A percentile compares a stretch with the other conserved stretches of the same genome.
Evolutionary conservation across 2,329 filamentous ascomycete genomes (phyloP).

Genomic region (Dactylellina drechsleri): DNA sequence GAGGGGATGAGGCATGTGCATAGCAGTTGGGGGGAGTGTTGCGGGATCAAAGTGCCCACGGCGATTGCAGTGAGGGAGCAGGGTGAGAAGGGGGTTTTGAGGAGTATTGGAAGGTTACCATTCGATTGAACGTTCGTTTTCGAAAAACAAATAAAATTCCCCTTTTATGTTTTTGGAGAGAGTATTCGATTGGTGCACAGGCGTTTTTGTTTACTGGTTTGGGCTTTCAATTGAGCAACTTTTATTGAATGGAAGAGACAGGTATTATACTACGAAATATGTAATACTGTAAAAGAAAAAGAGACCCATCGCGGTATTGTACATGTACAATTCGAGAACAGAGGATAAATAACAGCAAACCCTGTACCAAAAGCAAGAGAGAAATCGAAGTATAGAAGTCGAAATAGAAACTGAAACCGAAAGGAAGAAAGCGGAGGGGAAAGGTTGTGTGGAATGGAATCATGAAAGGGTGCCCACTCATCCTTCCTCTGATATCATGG

Average conservation of each 20-base stretch:
- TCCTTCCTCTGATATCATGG: not conserved
- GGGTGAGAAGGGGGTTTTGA: conserved; percentile 76
- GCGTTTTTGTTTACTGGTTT: not conserved
- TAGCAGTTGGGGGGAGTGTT: conserved; percentile 91
- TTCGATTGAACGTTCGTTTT: conserved; percentile 72
- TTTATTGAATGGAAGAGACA: conserved; percentile 12
- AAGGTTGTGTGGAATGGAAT: not conserved
- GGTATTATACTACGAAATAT: conserved; percentile 12
- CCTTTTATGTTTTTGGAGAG: not conserved
- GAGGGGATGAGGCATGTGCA: conserved; percentile 77
- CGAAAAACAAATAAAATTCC: too few species aligned
- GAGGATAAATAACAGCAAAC: conserved; percentile 7
- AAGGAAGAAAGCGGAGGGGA: not conserved
- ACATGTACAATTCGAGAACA: conserved; percentile 38
- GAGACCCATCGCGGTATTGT: conserved; percentile 34
- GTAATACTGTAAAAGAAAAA: conserved; percentile 17
- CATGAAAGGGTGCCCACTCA: not conserved
- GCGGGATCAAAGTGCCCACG: conserved; percentile 96
- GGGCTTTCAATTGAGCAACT: not conserved
- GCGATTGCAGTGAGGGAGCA: conserved; percentile 90
- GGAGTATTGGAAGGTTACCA: conserved; percentile 76
- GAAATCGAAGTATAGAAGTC: not conserved
- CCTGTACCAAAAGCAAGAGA: conserved; percentile 25
- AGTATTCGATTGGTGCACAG: not conserved
- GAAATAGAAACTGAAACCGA: not conserved